A percentile compares a stretch with the other conserved stretches of the same genome.
Evolutionary conservation across 176 grass and related monocot genomes (phyloP).

Genomic region (Oryza meyeriana): DNA sequence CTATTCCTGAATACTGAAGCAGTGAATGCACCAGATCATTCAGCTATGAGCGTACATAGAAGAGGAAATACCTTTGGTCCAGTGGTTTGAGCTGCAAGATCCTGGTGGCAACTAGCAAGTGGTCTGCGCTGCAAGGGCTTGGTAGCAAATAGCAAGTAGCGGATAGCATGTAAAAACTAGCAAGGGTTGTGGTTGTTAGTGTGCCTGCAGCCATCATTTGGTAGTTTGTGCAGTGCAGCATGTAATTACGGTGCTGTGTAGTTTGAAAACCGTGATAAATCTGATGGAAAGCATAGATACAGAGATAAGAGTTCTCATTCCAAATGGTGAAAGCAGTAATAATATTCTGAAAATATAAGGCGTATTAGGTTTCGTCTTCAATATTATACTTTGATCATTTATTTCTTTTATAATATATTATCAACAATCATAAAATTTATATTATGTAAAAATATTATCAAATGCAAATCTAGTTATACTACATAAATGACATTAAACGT

Average conservation of each 20-base stretch:
- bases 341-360: background rate
- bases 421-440: too few relatives aligned
- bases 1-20: conserved; percentile 46
- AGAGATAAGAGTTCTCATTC: background rate
- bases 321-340: background rate
- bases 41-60: background rate
- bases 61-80: background rate
- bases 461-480: too few relatives aligned
- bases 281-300: background rate
- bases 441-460: too few relatives aligned
- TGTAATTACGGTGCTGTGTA: conserved; percentile 20
- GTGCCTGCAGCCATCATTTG: conserved; percentile 15
- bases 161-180: conserved; percentile 23
- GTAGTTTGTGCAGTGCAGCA: background rate
- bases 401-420: too few relatives aligned
- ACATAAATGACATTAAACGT: too few relatives aligned
- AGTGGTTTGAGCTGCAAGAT: background rate
- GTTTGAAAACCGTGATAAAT: background rate
- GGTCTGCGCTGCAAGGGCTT: background rate
- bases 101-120: background rate
- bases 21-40: background rate
- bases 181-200: background rate
- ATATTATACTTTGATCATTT: too few relatives aligned
- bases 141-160: conserved; percentile 16
- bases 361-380: too few relatives aligned